Base-by-base conservation (phyloP, 148 eudicot species). In the Cornus suecica region DNA sequence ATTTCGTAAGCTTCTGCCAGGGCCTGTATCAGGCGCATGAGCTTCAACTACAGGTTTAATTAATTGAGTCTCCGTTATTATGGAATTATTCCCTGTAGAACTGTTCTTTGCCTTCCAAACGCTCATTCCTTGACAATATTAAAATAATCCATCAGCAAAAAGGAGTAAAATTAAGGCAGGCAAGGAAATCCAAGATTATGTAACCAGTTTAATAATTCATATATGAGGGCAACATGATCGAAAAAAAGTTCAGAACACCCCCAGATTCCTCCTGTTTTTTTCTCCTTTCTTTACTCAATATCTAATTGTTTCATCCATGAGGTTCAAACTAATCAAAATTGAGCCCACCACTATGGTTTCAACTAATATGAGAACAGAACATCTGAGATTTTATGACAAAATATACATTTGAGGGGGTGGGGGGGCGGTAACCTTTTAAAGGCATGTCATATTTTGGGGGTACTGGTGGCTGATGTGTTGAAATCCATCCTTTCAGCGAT, bases 41-140 rank as follows among this genome's bases (percentile, higher is more conserved):
- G 85, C 23, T 74, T 77, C 88, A 16, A 76, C 77, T 28, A 73
- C 83, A 27, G 88, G 79, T 77, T 88, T 94, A 69, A 68, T 71
- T 31, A 69, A 75, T 74, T 84, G 92, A 85, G 62, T 80, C 34
- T 94, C 98, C 1, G 81, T 64, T 77, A 83, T 68, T 8, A 60
- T 75, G 29, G 84, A 83, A 85, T 83, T 90, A 87, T 87, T 85
- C 72, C 94, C 97, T 28, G 79, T 70, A 56, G 95, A 89, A 76
- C 85, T 88, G 74, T 70, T 90, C 79, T 89, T 92, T 10, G 90
- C 97, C 82, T 89, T 94, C 97, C 97, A 94, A 25, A 94, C 86
- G 23, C 84, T 89, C 41, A 89, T 63, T 76, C 89, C 97, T 94
- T 74, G 75, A 72, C 4, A 66, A 58, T 67, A 62, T 8, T 45